Percentiles rank a stretch among this genome's conserved stretches.
phyloP scores from a whole-genome alignment of 1,284 basidiomycete species.

The Trichosporon coremiiforme region DNA sequence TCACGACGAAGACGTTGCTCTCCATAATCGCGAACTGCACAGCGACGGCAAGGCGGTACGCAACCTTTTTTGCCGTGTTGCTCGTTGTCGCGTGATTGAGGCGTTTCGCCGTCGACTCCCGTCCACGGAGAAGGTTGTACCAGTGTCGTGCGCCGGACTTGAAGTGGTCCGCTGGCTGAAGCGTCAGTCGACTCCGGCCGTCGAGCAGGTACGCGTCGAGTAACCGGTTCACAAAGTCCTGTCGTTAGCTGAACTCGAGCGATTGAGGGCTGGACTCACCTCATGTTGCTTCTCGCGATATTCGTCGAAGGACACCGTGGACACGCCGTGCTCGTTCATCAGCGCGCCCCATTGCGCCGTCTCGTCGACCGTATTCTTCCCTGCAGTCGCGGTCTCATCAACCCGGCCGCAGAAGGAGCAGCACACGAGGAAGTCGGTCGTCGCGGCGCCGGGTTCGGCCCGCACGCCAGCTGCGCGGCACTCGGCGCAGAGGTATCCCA shows the following conservation, averaged over 20 bases:
- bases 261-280: conserved; percentile 9
- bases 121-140: conserved; percentile 28
- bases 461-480: conserved; percentile 22
- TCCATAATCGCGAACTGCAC: conserved; percentile 41
- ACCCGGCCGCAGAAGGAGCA: conserved; percentile 39
- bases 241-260: conserved; percentile 3
- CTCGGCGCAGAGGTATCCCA: conserved; percentile 21
- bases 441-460: not conserved
- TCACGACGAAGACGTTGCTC: conserved; percentile 35
- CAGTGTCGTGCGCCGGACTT: conserved; percentile 27
- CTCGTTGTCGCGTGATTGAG: conserved; percentile 20
- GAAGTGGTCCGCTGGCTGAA: conserved; percentile 25
- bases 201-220: conserved; percentile 30
- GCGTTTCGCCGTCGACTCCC: not conserved
- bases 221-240: conserved; percentile 26
- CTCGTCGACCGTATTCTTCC: conserved; percentile 26
- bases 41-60: conserved; percentile 37
- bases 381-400: conserved; percentile 33
- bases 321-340: conserved; percentile 25
- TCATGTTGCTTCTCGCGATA: conserved; percentile 26
- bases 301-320: conserved; percentile 24
- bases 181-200: conserved; percentile 15
- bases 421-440: conserved; percentile 24
- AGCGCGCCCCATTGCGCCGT: conserved; percentile 31
- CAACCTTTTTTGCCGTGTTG: conserved; percentile 22